Evolutionary conservation across 257 asterid species (phyloP).

Genomic region (Fraxinus cuspidata): DNA sequence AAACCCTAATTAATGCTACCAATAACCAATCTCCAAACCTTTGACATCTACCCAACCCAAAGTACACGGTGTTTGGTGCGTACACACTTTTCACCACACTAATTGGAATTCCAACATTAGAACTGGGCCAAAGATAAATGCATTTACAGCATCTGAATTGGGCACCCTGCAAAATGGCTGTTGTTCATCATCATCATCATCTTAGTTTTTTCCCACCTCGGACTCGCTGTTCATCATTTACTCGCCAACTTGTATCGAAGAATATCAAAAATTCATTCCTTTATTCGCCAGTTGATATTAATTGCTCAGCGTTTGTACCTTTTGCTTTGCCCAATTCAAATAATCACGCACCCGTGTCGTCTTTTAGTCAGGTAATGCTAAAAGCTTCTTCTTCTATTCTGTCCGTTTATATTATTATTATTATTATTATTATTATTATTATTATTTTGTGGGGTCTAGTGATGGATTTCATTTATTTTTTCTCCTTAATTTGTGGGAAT

Average conservation of each 20-base stretch:
- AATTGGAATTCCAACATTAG: neutral
- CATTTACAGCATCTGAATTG: neutral
- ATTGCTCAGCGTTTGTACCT: neutral
- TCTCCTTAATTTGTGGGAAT: neutral
- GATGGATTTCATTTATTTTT: neutral
- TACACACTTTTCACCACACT: neutral
- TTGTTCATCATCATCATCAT: neutral
- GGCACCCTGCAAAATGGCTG: neutral
- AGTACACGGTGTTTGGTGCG: neutral
- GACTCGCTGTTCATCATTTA: neutral
- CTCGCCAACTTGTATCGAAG: neutral
- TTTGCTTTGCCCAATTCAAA: neutral
- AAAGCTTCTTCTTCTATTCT: neutral
- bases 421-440: too few relatives aligned
- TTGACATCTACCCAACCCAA: neutral
- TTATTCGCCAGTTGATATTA: neutral
- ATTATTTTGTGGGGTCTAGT: neutral
- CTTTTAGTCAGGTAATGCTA: neutral
- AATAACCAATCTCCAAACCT: neutral
- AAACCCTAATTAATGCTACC: constrained; percentile 4
- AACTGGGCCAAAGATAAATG: neutral
- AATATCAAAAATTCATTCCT: neutral
- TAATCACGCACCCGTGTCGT: neutral
- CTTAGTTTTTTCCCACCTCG: neutral
- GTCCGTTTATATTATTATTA: too few relatives aligned